Percentiles rank a stretch among this genome's conserved stretches.
These are phyloP conservation scores for Candida easanensis DNA, from an alignment of 805 yeast species.

Conservation along the genomic window DNA sequence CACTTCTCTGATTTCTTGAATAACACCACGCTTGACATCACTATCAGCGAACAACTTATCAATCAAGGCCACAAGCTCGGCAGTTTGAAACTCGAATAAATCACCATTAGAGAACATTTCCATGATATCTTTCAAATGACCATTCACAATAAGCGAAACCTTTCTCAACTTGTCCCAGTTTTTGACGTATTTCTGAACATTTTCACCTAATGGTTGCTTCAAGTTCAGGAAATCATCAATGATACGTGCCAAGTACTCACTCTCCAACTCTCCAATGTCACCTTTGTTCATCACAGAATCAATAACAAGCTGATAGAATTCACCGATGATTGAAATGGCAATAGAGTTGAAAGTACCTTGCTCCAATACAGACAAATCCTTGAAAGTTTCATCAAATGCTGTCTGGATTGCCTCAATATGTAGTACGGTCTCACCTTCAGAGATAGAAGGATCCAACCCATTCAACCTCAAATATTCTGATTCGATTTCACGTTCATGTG, in stretches of 20 bases:
- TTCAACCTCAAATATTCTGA: slow-evolving; percentile 8
- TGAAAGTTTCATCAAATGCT: slow-evolving; percentile 6
- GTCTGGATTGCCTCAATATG: slow-evolving; percentile 17
- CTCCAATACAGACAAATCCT: slow-evolving; percentile 9
- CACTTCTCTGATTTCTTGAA: slow-evolving; percentile 41
- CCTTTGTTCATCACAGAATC: slow-evolving; percentile 14
- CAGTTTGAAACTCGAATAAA: slow-evolving; percentile 35
- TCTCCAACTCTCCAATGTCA: slow-evolving; percentile 26
- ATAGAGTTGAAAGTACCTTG: slow-evolving; percentile 5
- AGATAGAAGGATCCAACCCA: slow-evolving; percentile 21
- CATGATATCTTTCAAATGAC: slow-evolving; percentile 42
- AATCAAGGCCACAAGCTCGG: slow-evolving; percentile 36
- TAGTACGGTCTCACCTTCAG: slow-evolving; percentile 12
- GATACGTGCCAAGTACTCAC: slow-evolving; percentile 21
- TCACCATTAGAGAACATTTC: slow-evolving; percentile 39
- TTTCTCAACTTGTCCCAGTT: slow-evolving; percentile 23
- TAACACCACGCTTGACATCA: slow-evolving; percentile 31
- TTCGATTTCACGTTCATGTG: slow-evolving; percentile 12
- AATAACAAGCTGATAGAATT: slow-evolving; percentile 20
- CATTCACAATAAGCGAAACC: slow-evolving; percentile 20
- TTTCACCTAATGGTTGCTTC: slow-evolving; percentile 14
- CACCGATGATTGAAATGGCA: slow-evolving; percentile 17
- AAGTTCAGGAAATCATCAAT: slow-evolving; percentile 18
- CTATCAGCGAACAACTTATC: slow-evolving; percentile 40
- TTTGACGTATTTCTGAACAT: slow-evolving; percentile 9